Percentiles rank a stretch among this genome's conserved stretches.
Conservation (phyloP, 495 filamentous ascomycete species). For the Neurospora sp. region DNA sequence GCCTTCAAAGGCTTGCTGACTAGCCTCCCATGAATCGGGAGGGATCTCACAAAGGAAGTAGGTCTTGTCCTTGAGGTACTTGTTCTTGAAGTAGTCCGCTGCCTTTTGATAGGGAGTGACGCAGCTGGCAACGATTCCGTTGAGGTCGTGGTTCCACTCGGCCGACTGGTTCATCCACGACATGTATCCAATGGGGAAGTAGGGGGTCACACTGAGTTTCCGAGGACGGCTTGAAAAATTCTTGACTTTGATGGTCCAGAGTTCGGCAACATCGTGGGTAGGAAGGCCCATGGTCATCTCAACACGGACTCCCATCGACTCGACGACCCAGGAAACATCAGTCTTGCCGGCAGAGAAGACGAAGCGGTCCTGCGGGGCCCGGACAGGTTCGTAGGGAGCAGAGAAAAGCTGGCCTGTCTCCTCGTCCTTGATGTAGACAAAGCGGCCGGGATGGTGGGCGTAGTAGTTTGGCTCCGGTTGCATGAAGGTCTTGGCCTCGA, state of each 20-base stretch:
- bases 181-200: slow-evolving; percentile 49
- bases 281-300: slow-evolving; percentile 43
- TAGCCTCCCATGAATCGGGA: slow-evolving; percentile 41
- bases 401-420: slow-evolving; percentile 43
- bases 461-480: slow-evolving; percentile 51
- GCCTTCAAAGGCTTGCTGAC: slow-evolving; percentile 43
- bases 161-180: slow-evolving; percentile 52
- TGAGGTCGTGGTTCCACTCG: slow-evolving; percentile 36
- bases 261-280: slow-evolving; percentile 43
- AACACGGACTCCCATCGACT: slow-evolving; percentile 39
- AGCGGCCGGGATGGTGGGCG: slow-evolving; percentile 47
- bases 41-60: slow-evolving; percentile 45
- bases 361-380: slow-evolving; percentile 35
- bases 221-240: slow-evolving; percentile 36
- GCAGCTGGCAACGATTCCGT: slow-evolving; percentile 38
- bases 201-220: slow-evolving; percentile 42
- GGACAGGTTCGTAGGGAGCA: slow-evolving; percentile 46
- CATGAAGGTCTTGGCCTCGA: slow-evolving; percentile 50
- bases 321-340: slow-evolving; percentile 42
- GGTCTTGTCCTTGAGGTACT: slow-evolving; percentile 45
- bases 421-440: slow-evolving; percentile 50
- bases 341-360: slow-evolving; percentile 46
- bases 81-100: slow-evolving; percentile 47
- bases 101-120: slow-evolving; percentile 48
- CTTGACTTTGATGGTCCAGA: slow-evolving; percentile 44